Base-by-base conservation (phyloP, 208 protist species). In the Endotrypanum monterogeii region DNA sequence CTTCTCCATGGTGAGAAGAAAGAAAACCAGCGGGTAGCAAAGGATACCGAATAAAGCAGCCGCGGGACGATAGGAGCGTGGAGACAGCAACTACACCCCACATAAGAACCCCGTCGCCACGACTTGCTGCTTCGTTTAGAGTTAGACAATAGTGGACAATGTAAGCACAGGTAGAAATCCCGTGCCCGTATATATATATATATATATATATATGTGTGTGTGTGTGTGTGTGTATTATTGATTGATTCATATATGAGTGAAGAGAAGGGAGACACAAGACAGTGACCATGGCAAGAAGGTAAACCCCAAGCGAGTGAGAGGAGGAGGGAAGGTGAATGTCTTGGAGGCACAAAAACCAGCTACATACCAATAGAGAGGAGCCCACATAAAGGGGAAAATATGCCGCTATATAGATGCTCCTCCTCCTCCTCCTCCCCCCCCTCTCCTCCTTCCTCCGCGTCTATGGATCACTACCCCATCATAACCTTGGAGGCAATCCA, bases 1-100 rank as follows among this genome's bases (percentile, higher is more conserved):
- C 61, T 74, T 56, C 39, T 50, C n/a, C 74, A 79, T 70, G 66
- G 50, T 18, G 30, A 39, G 8, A 23, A 16, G 66, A 16, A n/a
- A 6, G 32, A 11, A 57, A 39, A 39, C 48, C 44, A 18, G 23
- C 11, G 25, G 1, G 60, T 65, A 46, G 16, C 2, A 25, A 30
- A 65, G 37, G 23, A 16, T 48, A n/a, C 37, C 60, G 1, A 65
- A 30, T 48, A 20, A 65, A 23, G 20, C 18, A 11, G 60, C 2
- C 32, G 25, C 37, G 6, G 37, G 60, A 46, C 5, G 60, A 46
- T 39, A 48, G 35, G 46, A 23, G 4, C 32, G 57, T 62, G 57
- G 57, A 32, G 32, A n/a, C 57, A 62, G 32, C 12, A 9, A 23
- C 57, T n/a, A 14, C 28, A 62, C 32, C 30, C 32, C 32, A 32